Evolutionary conservation across 768 basidiomycete genomes (phyloP), one percentile per base, ranked within the genome.

Genomic region (Dendrothele bispora): DNA sequence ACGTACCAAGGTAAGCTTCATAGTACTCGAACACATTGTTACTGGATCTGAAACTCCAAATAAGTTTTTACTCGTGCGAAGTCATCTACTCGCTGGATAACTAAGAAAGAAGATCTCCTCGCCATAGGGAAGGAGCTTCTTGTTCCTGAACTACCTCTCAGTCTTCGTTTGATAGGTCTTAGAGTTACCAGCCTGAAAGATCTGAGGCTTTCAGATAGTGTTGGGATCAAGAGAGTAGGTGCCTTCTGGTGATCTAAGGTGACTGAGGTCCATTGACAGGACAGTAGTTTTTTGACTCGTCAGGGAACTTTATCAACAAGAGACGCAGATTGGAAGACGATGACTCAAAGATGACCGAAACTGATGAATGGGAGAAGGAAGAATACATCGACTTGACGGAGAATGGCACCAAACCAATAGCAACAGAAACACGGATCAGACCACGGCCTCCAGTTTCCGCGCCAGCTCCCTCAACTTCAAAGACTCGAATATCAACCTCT

Each of bases 181-280:
- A 75, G 95, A 37, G 76, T 95, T 8, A 94, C 91, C 3, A 95
- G 91, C 52, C 69, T 99, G 55, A 90, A 89, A 59, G 95, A 99
- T 66, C 66, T 95, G 25, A 77, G 78, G 48, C 73, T 73, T 5
- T 50, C 65, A 36, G 49, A 59, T 36, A 65, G 72, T 32, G 62
- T 72, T 11, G 87, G 90, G 1, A 91, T 97, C 51, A 86, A 88
- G 62, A 77, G 83, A 47, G 93, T 91, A 59, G 43, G 75, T 60
- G 17, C 26, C 34, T 29, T 12, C 44, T 39, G 4, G 61, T 55
- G 5, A 49, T 20, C 10, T 10, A 39, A 20, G 20, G 21, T 4
- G 39, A 30, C 24, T 46, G 27, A 14, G 42, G 10, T 25, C 29
- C 40, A 17, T 25, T 26, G n/a, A 22, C 48, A 17, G 49, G 46